Evolutionary conservation across 2,329 filamentous ascomycete genomes (phyloP).

Genomic region (Simplicillium aogashimaense): DNA sequence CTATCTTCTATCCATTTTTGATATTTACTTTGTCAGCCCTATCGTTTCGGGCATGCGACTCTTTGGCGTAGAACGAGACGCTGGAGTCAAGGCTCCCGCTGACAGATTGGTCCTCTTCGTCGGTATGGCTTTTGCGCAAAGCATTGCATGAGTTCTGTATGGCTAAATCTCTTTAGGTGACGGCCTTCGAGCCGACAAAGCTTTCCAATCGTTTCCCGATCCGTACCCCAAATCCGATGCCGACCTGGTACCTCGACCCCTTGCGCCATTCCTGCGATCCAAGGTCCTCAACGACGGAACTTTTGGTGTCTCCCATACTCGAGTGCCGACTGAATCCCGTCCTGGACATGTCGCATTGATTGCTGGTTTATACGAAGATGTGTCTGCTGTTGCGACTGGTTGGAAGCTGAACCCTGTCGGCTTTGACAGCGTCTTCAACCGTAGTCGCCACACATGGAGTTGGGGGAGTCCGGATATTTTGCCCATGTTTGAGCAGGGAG

Average conservation of each 20-base stretch:
- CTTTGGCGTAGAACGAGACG: conserved; percentile 57
- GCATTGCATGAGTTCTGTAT: background rate
- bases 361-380: conserved; percentile 93
- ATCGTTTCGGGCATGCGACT: conserved; percentile 93
- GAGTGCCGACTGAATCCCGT: conserved; percentile 91
- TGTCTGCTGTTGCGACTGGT: conserved; percentile 91
- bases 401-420: conserved; percentile 99
- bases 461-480: conserved; percentile 98
- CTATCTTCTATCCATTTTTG: conserved; percentile 93
- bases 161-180: conserved; percentile 48
- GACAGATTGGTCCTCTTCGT: conserved; percentile 89
- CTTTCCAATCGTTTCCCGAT: conserved; percentile 87
- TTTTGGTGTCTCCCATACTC: conserved; percentile 93
- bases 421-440: conserved; percentile 98
- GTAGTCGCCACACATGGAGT: conserved; percentile 94
- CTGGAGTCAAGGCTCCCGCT: conserved; percentile 60
- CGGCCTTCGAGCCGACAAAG: conserved; percentile 92
- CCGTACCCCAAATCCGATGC: conserved; percentile 61
- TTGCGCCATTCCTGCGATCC: conserved; percentile 86
- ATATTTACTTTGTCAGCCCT: conserved; percentile 97
- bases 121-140: conserved; percentile 39
- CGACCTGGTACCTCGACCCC: conserved; percentile 62
- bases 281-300: conserved; percentile 82
- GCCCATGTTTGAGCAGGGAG: conserved; percentile 94
- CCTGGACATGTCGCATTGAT: conserved; percentile 96